Conservation (phyloP, 2,329 filamentous ascomycete species). For the Botryotinia calthae region DNA sequence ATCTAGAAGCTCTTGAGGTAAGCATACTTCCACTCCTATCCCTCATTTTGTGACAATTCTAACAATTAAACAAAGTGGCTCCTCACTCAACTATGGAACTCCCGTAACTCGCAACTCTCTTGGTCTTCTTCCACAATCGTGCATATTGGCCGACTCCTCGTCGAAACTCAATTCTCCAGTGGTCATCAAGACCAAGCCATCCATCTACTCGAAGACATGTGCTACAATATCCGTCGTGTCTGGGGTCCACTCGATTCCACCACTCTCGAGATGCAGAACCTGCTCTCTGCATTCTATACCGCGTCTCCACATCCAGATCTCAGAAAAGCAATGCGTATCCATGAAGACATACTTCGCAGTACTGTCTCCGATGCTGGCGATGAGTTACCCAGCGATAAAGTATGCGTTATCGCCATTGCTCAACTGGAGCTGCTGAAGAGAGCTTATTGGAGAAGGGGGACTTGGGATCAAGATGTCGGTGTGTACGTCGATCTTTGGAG, state of each 20-base stretch:
- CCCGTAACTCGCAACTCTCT: slow-evolving; percentile 23
- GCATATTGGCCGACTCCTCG: slow-evolving; percentile 28
- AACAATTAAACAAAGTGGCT: slow-evolving; percentile 16
- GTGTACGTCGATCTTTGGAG: slow-evolving; percentile 26
- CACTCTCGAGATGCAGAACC: slow-evolving; percentile 29
- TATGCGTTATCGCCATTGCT: slow-evolving; percentile 33
- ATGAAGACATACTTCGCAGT: slow-evolving; percentile 31
- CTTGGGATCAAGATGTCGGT: slow-evolving; percentile 37
- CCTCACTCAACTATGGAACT: slow-evolving; percentile 31
- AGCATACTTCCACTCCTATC: not conserved
- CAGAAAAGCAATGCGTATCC: slow-evolving; percentile 27
- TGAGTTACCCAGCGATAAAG: slow-evolving; percentile 29
- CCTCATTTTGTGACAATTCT: not conserved
- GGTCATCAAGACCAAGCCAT: slow-evolving; percentile 24
- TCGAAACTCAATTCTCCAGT: slow-evolving; percentile 29
- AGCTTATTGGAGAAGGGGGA: slow-evolving; percentile 44
- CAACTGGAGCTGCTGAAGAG: slow-evolving; percentile 42
- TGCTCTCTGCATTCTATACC: slow-evolving; percentile 30
- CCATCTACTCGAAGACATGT: slow-evolving; percentile 30
- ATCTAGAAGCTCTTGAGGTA: slow-evolving; percentile 47
- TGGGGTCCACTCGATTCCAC: slow-evolving; percentile 30
- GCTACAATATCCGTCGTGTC: slow-evolving; percentile 33
- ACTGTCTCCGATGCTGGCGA: slow-evolving; percentile 33
- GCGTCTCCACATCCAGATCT: slow-evolving; percentile 24
- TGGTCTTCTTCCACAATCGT: slow-evolving; percentile 28